phyloP scores from a whole-genome alignment of 805 yeast genomes.

The Wickerhamomyces subpelliculosus region DNA sequence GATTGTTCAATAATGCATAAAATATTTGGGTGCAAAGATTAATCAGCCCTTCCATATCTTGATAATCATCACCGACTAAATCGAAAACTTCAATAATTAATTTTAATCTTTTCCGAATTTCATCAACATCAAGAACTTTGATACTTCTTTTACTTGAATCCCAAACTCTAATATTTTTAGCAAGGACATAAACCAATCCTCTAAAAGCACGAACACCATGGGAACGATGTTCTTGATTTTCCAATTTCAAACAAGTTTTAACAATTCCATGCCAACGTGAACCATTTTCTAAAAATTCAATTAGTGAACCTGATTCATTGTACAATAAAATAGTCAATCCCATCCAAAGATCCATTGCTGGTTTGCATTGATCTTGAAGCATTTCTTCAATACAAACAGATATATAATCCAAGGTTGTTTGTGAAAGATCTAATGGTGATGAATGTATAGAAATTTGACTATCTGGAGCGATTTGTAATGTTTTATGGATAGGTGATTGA shows the following conservation, averaged over 20 bases:
- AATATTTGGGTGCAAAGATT: conserved; percentile 1
- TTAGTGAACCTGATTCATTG: not conserved
- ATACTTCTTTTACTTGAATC: not conserved
- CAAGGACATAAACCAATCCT: not conserved
- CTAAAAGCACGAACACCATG: not conserved
- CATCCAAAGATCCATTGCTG: conserved; percentile 18
- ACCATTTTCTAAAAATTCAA: too few species aligned
- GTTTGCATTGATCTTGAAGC: conserved; percentile 2
- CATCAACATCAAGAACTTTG: not conserved
- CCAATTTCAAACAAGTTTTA: not conserved
- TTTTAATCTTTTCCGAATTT: not conserved
- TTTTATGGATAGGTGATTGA: conserved; percentile 3
- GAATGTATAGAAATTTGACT: conserved; percentile 2
- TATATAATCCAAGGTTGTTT: conserved; percentile 6
- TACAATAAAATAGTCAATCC: conserved; percentile 13
- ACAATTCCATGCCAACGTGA: not conserved
- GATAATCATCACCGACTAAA: not conserved
- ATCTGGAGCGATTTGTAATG: conserved; percentile 7
- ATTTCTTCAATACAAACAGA: conserved; percentile 2
- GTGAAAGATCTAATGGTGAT: conserved; percentile 8
- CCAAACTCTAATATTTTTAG: not conserved
- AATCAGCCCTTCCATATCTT: not conserved
- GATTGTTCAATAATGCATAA: conserved; percentile 8
- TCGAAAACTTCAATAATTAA: not conserved
- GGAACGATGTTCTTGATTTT: not conserved